These are phyloP conservation scores for Scheffersomyces illinoinensis DNA, from an alignment of 1,139 yeast genomes.

Conservation along the genomic window DNA sequence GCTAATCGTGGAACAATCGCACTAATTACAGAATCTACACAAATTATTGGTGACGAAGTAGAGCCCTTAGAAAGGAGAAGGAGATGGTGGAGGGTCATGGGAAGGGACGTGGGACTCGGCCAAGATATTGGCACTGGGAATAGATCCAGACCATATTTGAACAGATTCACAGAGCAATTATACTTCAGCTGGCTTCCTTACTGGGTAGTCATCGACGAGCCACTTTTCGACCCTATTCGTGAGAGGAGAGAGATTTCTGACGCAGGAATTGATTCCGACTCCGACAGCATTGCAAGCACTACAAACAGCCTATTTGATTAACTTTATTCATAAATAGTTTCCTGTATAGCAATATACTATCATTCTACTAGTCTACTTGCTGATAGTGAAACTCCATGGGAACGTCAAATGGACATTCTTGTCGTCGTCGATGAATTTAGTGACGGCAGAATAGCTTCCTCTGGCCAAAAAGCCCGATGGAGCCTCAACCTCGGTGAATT, in stretches of 20 bases:
- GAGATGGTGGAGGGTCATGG: background rate
- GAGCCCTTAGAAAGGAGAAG: background rate
- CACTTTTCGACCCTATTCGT: background rate
- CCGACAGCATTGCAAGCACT: background rate
- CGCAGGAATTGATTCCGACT: background rate
- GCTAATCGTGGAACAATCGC: background rate
- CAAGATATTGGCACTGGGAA: background rate
- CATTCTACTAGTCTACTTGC: conserved; percentile 35
- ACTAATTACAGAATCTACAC: background rate
- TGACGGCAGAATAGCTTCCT: conserved; percentile 78
- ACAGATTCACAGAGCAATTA: background rate
- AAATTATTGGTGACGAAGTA: background rate
- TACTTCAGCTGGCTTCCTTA: background rate
- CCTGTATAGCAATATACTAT: background rate
- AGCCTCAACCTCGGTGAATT: conserved; percentile 84
- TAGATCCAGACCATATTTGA: background rate
- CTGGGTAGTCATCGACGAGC: background rate
- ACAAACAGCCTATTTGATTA: background rate
- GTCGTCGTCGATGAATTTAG: conserved; percentile 89
- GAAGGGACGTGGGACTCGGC: background rate
- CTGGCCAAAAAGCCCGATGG: conserved; percentile 89
- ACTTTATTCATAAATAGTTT: background rate
- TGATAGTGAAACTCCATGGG: conserved; percentile 86
- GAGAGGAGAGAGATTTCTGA: background rate
- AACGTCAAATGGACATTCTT: conserved; percentile 69